Evolutionary conservation across 202 grass and related monocot genomes (phyloP).

Genomic region (Panicum virgatum): DNA sequence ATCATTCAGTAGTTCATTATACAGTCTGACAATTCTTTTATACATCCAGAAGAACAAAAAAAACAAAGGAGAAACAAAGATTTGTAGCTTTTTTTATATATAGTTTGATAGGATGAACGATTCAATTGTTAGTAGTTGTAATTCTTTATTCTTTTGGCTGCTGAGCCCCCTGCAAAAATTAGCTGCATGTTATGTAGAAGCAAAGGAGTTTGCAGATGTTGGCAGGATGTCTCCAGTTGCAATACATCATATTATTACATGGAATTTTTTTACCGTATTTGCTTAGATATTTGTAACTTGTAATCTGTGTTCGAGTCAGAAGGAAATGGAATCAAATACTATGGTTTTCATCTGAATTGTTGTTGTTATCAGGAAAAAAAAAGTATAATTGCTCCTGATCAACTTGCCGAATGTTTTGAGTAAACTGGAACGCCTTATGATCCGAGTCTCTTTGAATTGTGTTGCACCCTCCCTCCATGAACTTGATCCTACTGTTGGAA

Average conservation of each 20-base stretch:
- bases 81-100: constrained; percentile 42
- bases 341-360: background rate
- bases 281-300: background rate
- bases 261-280: constrained; percentile 14
- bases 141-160: constrained; percentile 62
- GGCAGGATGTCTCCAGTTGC: constrained; percentile 36
- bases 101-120: constrained; percentile 44
- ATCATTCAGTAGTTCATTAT: constrained; percentile 44
- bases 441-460: background rate
- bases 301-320: constrained; percentile 11
- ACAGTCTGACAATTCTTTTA: constrained; percentile 62
- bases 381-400: background rate
- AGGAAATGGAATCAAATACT: constrained; percentile 15
- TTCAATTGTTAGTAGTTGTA: constrained; percentile 47
- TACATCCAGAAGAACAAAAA: constrained; percentile 36
- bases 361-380: background rate
- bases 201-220: constrained; percentile 35
- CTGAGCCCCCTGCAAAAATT: constrained; percentile 27
- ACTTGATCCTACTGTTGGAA: background rate
- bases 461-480: background rate
- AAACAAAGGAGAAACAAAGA: constrained; percentile 31
- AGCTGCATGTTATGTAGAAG: constrained; percentile 29
- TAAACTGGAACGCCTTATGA: background rate
- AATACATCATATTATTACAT: constrained; percentile 22
- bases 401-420: background rate